Percentiles rank a stretch among this genome's conserved stretches.
These are phyloP conservation scores for Ilex paraguariensis DNA, from an alignment of 305 asterid species.

Conservation along the genomic window DNA sequence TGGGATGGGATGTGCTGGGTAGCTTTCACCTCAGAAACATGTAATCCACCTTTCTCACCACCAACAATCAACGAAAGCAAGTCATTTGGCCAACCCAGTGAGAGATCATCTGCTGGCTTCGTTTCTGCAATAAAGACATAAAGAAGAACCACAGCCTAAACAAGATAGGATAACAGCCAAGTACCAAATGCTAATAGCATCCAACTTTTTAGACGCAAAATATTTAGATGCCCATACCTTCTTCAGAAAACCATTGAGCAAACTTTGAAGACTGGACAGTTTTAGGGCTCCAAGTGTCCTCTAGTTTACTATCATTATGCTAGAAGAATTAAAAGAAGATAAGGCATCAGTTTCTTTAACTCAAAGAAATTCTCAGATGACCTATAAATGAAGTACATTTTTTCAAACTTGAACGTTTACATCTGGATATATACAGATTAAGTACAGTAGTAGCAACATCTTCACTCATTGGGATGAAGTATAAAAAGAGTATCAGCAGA, in stretches of 20 bases:
- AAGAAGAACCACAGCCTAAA: conserved; percentile 1
- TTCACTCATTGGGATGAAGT: background rate
- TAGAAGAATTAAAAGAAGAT: conserved; percentile 24
- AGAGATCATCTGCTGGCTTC: conserved; percentile 26
- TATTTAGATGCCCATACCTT: conserved; percentile 42
- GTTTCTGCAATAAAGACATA: conserved; percentile 23
- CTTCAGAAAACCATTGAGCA: conserved; percentile 87
- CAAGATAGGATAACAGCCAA: background rate
- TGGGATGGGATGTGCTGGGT: conserved; percentile 22
- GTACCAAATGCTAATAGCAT: background rate
- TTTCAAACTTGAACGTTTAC: background rate
- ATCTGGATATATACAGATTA: background rate
- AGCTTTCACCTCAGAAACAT: conserved; percentile 30
- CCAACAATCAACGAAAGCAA: conserved; percentile 68
- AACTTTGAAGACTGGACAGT: conserved; percentile 69
- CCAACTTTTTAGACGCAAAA: background rate
- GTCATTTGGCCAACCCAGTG: conserved; percentile 49
- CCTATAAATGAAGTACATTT: too few species aligned
- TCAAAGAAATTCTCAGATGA: background rate
- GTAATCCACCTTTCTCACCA: conserved; percentile 53
- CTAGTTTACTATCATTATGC: conserved; percentile 47
- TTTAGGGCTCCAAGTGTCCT: conserved; percentile 44
- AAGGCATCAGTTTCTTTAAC: background rate
- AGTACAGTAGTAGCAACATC: background rate
- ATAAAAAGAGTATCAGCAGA: background rate